Evolutionary conservation across 2,329 filamentous ascomycete genomes (phyloP), one percentile per base, ranked within the genome.

Genomic region (Penicillium sp.): DNA sequence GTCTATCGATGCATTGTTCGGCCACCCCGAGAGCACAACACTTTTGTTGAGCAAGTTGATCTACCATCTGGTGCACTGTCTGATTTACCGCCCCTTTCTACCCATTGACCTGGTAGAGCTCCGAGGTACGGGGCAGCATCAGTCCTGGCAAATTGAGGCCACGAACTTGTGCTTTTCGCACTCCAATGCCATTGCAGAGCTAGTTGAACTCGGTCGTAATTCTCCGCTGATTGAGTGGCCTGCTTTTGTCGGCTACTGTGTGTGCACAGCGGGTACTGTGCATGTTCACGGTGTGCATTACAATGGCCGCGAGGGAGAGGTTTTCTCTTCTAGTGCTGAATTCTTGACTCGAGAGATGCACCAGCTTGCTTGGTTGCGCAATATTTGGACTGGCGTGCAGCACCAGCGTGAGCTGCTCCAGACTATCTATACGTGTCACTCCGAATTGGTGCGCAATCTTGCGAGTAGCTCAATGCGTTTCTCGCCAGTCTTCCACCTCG

Each of bases 111-210:
- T 95, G 4, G 84, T 88, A 25, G 91, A 95, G 70, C 82, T 96
- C 7, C 84, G 89, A 12, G 88, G 89, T 14, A 88, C 84, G 0
- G 89, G 89, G 1, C 90, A 95, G 66, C 89, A 95, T 63, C 90
- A 95, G 69, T 92, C 89, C 28, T 96, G 91, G 91, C 91, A 95
- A 69, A 93, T 95, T 45, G 90, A 95, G 69, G 90, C 91, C 0
- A 95, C 90, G 0, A 93, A 94, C 66, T 82, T 93, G 69, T 95
- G 91, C 72, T 94, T 87, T 69, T 77, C 92, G 17, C 91, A 96
- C 62, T 90, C 91, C 6, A 96, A 95, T 67, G 90, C 90, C 5
- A 92, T 95, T 49, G 86, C 89, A 1, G 90, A 95, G 67, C 77
- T 96, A 3, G 87, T 91, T 5, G 88, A 93, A 68, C 82, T 92